phyloP scores from a whole-genome alignment of 768 basidiomycete species.

The Leucocoprinus birnbaumii region DNA sequence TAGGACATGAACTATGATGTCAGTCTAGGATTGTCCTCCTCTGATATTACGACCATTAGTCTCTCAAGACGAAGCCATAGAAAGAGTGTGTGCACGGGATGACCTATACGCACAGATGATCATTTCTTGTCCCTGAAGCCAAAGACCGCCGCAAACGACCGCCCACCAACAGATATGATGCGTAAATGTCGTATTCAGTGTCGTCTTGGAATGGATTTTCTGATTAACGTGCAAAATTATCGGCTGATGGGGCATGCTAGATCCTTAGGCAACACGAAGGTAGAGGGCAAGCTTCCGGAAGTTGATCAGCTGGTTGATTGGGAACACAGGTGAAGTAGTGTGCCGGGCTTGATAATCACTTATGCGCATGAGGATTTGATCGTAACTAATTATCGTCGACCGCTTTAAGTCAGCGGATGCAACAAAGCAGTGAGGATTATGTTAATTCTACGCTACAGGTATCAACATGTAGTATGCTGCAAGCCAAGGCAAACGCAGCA shows the following conservation, averaged over 20 bases:
- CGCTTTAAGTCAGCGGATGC: no score
- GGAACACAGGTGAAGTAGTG: background rate
- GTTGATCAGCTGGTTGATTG: conserved; percentile 9
- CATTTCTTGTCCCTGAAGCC: background rate
- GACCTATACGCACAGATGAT: no score
- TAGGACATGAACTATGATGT: conserved; percentile 8
- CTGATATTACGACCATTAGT: background rate
- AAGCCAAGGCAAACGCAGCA: no score
- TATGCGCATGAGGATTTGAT: background rate
- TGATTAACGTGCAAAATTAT: conserved; percentile 5
- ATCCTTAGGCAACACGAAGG: background rate
- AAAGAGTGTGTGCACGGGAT: no score
- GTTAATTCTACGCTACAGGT: no score
- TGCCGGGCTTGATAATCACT: conserved; percentile 8
- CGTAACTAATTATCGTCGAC: background rate
- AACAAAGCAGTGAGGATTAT: no score
- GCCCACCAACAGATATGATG: background rate
- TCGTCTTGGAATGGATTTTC: conserved; percentile 1
- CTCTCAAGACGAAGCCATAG: no score
- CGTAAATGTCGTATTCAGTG: background rate
- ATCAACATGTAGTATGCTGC: no score
- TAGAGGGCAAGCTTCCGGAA: conserved; percentile 4
- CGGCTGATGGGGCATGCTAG: conserved; percentile 2
- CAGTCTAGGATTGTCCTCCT: background rate
- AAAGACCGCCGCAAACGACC: background rate